phyloP scores from a whole-genome alignment of 2,329 filamentous ascomycete species.

The Alternaria gansuensis region DNA sequence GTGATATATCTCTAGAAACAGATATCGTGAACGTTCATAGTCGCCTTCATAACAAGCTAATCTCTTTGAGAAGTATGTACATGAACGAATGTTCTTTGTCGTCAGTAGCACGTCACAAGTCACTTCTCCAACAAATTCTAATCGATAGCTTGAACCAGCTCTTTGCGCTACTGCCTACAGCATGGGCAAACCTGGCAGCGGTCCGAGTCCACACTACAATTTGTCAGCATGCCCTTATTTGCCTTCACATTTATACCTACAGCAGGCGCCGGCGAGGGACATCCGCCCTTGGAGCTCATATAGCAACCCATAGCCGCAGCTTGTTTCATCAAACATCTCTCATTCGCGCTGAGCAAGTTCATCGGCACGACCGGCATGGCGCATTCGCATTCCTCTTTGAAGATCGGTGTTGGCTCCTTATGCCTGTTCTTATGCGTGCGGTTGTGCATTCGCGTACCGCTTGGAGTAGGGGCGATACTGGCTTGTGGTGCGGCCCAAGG shows the following conservation, averaged over 20 bases:
- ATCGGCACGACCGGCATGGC: slow-evolving; percentile 37
- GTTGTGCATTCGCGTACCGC: slow-evolving; percentile 10
- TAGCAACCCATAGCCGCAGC: slow-evolving; percentile 30
- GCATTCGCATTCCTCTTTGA: slow-evolving; percentile 39
- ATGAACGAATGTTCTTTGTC: neutral
- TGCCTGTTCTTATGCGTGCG: slow-evolving; percentile 26
- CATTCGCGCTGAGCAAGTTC: slow-evolving; percentile 33
- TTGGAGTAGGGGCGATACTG: slow-evolving; percentile 11
- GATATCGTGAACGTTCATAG: no score
- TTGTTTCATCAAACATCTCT: slow-evolving; percentile 34
- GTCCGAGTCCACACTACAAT: slow-evolving; percentile 24
- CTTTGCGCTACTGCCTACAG: neutral
- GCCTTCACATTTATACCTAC: slow-evolving; percentile 9
- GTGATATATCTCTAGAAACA: no score
- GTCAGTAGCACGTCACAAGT: neutral
- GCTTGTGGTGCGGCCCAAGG: slow-evolving; percentile 28
- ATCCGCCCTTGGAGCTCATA: slow-evolving; percentile 28
- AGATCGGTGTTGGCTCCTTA: slow-evolving; percentile 41
- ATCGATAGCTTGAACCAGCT: accelerated
- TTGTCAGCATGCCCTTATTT: slow-evolving; percentile 4
- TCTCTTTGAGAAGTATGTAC: neutral
- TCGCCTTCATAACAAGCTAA: no score
- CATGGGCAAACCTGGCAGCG: slow-evolving; percentile 16
- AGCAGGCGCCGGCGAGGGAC: slow-evolving; percentile 31
- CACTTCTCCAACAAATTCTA: neutral